Evolutionary conservation across 208 protist genomes (phyloP), one percentile per base, ranked within the genome.

Genomic region (Acanthamoeba healyi): DNA sequence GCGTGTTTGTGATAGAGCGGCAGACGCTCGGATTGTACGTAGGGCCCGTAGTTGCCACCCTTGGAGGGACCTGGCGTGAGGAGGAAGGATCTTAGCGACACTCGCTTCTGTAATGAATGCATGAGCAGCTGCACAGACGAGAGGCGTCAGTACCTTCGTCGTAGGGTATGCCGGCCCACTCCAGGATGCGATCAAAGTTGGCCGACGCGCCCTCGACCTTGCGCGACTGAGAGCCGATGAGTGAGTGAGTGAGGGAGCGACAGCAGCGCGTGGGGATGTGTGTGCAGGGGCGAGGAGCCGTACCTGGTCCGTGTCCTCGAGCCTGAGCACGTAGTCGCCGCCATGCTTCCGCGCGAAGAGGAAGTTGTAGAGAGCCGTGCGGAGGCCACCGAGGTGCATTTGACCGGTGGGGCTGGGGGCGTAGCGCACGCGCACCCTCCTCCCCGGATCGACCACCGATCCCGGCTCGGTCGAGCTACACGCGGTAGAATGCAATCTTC

Each of bases 311-410:
- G 98, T 98, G 94, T 98, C 98, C 93, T 98, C 98, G 42, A 98
- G 97, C 36, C 98, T 84, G 19, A 98, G 63, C 14, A 98, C 42
- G 88, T 98, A 97, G 40, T 94, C 95, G 32, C 98, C 97, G 22
- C 89, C 91, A 14, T 97, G 36, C 91, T 97, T 94, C 36, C 90
- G 95, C 22, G 97, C 97, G 93, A 96, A 95, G 32, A 98, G 95
- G 81, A 96, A 98, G 86, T 98, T 98, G 87, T 96, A 98, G 29
- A 98, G 94, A 19, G 97, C 97, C 34, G 98, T 98, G 38, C 98
- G 82, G 32, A 98, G 86, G 7, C 97, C 98, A 42, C 98, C 98
- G 9, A 98, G 94, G 94, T 98, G 97, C 74, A 98, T 72, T 58
- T 70, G 44, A 24, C 95, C 96, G 12, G 96, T 97, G 58, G 96